These are phyloP conservation scores for Trichoderma arundinaceum DNA, from an alignment of 2,329 filamentous ascomycete genomes.

Conservation along the genomic window DNA sequence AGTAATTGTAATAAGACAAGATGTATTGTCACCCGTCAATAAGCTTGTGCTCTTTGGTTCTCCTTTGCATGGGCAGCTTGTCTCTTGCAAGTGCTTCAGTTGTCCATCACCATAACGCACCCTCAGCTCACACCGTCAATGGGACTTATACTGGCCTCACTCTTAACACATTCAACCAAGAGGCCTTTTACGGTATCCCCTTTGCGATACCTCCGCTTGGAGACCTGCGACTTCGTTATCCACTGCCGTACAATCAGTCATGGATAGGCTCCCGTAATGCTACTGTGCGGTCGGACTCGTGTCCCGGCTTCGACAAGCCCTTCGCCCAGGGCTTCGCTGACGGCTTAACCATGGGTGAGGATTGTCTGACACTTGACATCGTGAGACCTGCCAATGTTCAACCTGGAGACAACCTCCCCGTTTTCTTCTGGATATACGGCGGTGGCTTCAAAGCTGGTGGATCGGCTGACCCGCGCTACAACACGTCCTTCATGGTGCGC, in stretches of 20 bases:
- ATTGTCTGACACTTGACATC: conserved; percentile 28
- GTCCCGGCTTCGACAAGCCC: conserved; percentile 22
- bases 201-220: conserved; percentile 15
- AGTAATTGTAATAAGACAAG: background rate
- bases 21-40: conserved; percentile 3
- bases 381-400: conserved; percentile 17
- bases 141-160: conserved; percentile 24
- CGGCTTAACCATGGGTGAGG: conserved; percentile 27
- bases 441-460: conserved; percentile 26
- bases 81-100: conserved; percentile 4
- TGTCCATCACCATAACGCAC: background rate
- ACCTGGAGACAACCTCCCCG: conserved; percentile 13
- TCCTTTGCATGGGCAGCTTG: conserved; percentile 13
- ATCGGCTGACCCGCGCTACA: conserved; percentile 18
- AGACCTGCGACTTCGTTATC: conserved; percentile 16
- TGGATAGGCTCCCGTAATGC: conserved; percentile 20
- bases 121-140: conserved; percentile 20
- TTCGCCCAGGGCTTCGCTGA: conserved; percentile 23
- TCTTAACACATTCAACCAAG: conserved; percentile 15
- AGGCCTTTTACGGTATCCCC: conserved; percentile 24
- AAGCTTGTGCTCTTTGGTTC: background rate
- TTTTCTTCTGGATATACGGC: conserved; percentile 30
- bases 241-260: conserved; percentile 15
- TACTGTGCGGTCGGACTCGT: conserved; percentile 21
- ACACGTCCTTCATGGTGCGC: conserved; percentile 23